A percentile compares a stretch with the other conserved stretches of the same genome.
phyloP scores from a whole-genome alignment of 73 alveolate genomes.

The Uronychia binucleata region DNA sequence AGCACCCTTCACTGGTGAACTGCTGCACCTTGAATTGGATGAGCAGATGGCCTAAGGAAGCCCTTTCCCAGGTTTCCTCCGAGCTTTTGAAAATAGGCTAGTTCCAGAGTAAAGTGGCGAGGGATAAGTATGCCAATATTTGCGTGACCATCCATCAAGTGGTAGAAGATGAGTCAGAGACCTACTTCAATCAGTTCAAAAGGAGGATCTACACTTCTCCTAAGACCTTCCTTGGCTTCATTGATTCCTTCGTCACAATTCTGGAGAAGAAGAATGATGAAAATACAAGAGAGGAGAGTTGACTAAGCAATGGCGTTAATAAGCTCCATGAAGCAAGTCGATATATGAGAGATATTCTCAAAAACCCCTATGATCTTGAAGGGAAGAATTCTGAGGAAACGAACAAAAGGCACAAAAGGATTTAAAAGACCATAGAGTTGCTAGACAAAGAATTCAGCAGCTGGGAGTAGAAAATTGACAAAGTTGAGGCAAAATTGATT shows the following conservation, averaged over 20 bases:
- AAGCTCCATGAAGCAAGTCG: slow-evolving; percentile 90
- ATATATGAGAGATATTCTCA: slow-evolving; percentile 46
- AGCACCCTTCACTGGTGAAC: slow-evolving; percentile 99
- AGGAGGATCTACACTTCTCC: slow-evolving; percentile 99
- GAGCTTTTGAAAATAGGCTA: slow-evolving; percentile 74
- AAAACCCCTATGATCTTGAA: slow-evolving; percentile 33
- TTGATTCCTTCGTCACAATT: slow-evolving; percentile 79
- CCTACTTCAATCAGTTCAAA: slow-evolving; percentile 86
- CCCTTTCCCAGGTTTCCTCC: slow-evolving; percentile 89
- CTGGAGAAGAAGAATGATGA: slow-evolving; percentile 87
- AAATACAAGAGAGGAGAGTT: slow-evolving; percentile 70
- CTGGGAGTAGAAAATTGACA: slow-evolving; percentile 60
- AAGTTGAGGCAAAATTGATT: slow-evolving; percentile 71
- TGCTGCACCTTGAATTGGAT: slow-evolving; percentile 99
- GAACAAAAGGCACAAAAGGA: slow-evolving; percentile 41
- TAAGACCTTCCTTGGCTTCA: slow-evolving; percentile 97
- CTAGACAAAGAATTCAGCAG: slow-evolving; percentile 71
- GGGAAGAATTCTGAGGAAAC: slow-evolving; percentile 35
- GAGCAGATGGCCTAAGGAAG: slow-evolving; percentile 99
- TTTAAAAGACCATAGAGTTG: slow-evolving; percentile 53
- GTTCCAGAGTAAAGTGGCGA: slow-evolving; percentile 71
- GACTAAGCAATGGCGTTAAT: slow-evolving; percentile 92
- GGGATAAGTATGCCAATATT: slow-evolving; percentile 85
- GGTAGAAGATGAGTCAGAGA: slow-evolving; percentile 89
- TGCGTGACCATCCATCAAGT: slow-evolving; percentile 93